A percentile compares a stretch with the other conserved stretches of the same genome.
These are phyloP conservation scores for Suillus occidentalis DNA, from an alignment of 768 basidiomycete genomes.

Conservation along the genomic window DNA sequence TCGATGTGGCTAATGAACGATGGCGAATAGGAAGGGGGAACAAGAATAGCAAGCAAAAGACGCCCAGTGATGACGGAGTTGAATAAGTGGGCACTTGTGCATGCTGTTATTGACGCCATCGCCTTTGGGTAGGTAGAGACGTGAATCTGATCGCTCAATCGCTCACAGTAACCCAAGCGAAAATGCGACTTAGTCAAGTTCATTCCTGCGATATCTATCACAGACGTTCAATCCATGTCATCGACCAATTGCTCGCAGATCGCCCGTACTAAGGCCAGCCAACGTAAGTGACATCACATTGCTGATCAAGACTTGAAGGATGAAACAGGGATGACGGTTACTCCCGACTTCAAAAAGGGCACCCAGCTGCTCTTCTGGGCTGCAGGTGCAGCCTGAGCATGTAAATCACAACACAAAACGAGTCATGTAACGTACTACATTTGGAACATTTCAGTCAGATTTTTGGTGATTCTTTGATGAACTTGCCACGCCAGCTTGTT, in stretches of 20 bases:
- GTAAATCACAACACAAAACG: too few species aligned
- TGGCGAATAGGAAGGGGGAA: constrained; percentile 72
- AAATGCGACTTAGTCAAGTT: not conserved
- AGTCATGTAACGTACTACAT: too few species aligned
- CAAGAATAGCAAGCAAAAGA: constrained; percentile 19
- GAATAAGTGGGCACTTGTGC: not conserved
- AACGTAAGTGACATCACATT: too few species aligned
- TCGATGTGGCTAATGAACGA: constrained; percentile 73
- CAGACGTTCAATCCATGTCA: not conserved
- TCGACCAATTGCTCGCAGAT: not conserved
- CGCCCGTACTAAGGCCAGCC: too few species aligned
- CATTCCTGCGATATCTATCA: not conserved
- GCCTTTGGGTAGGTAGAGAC: not conserved
- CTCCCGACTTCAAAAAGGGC: not conserved
- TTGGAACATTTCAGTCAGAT: too few species aligned
- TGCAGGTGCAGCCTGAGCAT: not conserved
- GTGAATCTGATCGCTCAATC: not conserved
- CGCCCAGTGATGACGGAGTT: constrained; percentile 12
- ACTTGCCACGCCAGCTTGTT: too few species aligned
- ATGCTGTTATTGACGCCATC: not conserved
- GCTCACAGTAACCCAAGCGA: not conserved
- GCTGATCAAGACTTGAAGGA: not conserved
- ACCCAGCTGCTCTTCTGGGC: too few species aligned
- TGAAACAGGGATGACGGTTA: not conserved
- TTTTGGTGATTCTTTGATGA: too few species aligned